Evolutionary conservation across 495 filamentous ascomycete genomes (phyloP), one percentile per base, ranked within the genome.

Genomic region (Thozetella sp.): DNA sequence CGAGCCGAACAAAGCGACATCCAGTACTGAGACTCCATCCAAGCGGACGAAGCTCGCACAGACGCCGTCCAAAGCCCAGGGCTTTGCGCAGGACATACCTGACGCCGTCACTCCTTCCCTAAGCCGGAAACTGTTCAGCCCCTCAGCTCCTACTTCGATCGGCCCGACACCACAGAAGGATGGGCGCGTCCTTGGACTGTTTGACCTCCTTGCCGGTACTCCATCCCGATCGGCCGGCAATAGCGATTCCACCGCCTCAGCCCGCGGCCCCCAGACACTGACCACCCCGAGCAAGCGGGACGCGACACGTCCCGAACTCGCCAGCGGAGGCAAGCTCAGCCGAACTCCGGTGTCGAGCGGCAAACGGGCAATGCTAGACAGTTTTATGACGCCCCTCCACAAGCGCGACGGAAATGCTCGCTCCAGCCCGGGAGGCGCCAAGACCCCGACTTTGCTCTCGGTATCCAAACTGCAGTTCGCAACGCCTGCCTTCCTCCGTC

Each of bases 81-180:
- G 62, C 11, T 53, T 60, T 63, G 61, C 55, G 25, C 61, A 60
- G 23, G 69, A 73, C 34, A 68, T 83, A 37, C 78, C 85, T 65
- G 78, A 80, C 12, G 86, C 85, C 63, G 79, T 83, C 37, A 88
- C 88, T 0, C 85, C 85, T 1, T 84, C 88, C 0, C 66, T 78
- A 1, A 66, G 84, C 11, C 77, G 85, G 6, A 82, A 82, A 52
- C 76, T 88, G 22, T 87, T 87, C 73, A 88, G 86, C 58, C 88
- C 87, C 1, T 58, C 76, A 63, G 51, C 84, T 66, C 72, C 80
- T 25, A 74, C 78, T 55, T 77, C 72, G 37, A 76, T 97, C 62
- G 93, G 93, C 6, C 93, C 93, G 1, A 98, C 95, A 1, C 95
- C 95, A 1, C 93, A 97, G 64, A 90, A 89, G 59, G 91, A 97